These are phyloP conservation scores for Novymonas esmeraldas DNA, from an alignment of 208 protist genomes.

Conservation along the genomic window DNA sequence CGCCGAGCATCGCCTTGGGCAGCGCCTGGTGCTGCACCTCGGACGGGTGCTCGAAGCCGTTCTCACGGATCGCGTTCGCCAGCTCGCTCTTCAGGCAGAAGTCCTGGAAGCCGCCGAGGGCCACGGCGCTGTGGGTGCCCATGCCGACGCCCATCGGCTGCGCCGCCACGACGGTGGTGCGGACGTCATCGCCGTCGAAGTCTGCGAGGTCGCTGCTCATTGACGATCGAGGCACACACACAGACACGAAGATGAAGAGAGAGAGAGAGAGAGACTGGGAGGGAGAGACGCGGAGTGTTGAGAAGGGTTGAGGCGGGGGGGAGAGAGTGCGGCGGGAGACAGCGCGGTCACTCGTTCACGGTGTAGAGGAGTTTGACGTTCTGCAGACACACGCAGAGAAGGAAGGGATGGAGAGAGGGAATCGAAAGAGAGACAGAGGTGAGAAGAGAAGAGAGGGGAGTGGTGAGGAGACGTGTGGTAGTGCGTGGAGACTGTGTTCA, in stretches of 20 bases:
- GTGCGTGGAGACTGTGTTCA: no score
- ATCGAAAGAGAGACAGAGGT: not conserved
- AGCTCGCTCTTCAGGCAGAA: conserved; percentile 99
- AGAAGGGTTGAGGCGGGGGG: no score
- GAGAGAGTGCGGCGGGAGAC: not conserved
- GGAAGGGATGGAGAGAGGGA: not conserved
- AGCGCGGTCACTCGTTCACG: no score
- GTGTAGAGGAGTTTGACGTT: no score
- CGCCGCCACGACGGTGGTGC: conserved; percentile 64
- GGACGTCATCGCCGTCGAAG: conserved; percentile 92
- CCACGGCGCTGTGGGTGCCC: conserved; percentile 90
- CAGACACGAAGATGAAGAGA: not conserved
- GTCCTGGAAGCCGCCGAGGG: conserved; percentile 97
- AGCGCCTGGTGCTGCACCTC: conserved; percentile 99
- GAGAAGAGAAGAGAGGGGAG: not conserved
- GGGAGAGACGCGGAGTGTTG: not conserved
- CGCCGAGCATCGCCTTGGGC: conserved; percentile 98
- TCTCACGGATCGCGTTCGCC: conserved; percentile 96
- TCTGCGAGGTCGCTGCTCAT: conserved; percentile 88
- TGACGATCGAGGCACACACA: not conserved
- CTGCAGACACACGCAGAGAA: not conserved
- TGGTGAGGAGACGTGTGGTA: not conserved
- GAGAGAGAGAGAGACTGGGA: not conserved
- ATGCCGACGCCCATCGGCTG: conserved; percentile 79
- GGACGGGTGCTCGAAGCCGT: conserved; percentile 93